phyloP scores from a whole-genome alignment of 805 yeast genomes.

The Cyberlindnera americana region DNA sequence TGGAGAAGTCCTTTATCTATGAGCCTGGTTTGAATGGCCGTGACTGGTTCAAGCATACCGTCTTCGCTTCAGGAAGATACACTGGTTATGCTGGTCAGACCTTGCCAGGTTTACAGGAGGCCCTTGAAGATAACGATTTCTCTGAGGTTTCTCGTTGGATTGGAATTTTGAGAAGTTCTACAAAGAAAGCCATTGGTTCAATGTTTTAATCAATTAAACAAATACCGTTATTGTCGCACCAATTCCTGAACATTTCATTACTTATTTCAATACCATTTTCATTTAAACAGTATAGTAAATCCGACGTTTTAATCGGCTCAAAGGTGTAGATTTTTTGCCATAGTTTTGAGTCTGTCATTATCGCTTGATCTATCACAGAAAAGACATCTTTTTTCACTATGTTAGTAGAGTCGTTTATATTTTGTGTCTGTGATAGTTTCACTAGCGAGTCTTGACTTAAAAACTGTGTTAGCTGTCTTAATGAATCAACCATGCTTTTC shows the following conservation, averaged over 20 bases:
- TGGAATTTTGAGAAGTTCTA: conserved; percentile 19
- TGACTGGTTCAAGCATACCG: conserved; percentile 52
- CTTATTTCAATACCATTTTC: conserved; percentile 10
- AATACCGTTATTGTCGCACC: conserved; percentile 28
- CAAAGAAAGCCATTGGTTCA: conserved; percentile 11
- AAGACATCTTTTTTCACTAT: conserved; percentile 24
- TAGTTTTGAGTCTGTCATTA: conserved; percentile 7
- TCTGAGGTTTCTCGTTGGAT: conserved; percentile 29
- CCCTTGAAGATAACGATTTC: conserved; percentile 45
- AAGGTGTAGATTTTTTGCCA: conserved; percentile 24
- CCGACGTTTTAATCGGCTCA: conserved; percentile 19
- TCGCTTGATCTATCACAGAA: conserved; percentile 13
- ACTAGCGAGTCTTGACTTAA: conserved; percentile 19
- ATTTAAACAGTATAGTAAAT: conserved; percentile 6
- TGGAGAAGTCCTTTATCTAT: conserved; percentile 44
- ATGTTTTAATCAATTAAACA: conserved; percentile 13
- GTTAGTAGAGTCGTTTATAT: conserved; percentile 21
- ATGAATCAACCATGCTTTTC: conserved; percentile 19
- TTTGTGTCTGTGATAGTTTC: conserved; percentile 19
- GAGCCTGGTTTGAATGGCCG: conserved; percentile 44
- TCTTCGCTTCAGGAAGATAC: conserved; percentile 51
- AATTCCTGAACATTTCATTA: conserved; percentile 15
- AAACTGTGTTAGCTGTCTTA: conserved; percentile 13
- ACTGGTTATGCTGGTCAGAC: conserved; percentile 55
- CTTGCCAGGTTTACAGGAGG: conserved; percentile 50